Evolutionary conservation across 1,284 basidiomycete species (phyloP), one percentile per base, ranked within the genome.

Genomic region (Sporisorium graminicola): DNA sequence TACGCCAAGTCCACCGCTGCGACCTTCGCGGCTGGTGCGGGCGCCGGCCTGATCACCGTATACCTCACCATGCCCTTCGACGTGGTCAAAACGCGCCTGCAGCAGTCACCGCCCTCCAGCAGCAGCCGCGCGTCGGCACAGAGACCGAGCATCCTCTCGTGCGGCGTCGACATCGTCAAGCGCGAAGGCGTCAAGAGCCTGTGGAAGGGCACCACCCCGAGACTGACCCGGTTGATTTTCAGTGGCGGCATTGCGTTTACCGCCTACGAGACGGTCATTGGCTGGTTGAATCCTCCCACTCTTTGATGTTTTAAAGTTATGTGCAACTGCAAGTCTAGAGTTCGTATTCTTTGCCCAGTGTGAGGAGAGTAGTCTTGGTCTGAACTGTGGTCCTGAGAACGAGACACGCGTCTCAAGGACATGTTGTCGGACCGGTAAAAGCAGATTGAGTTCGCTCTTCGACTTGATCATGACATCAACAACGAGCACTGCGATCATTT

Each of bases 81-180:
- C 83, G 95, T 98, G n/a, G 90, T 98, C 87, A 98, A 98, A 87
- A 98, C 95, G 9, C 90, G 95, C 31, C 97, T 98, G 95, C 95
- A 98, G 24, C 62, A 64, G 49, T 64, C 62, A 14, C 62, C 62
- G n/a, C n/a, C n/a, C n/a, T n/a, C 31, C 97, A 98, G 95, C 95
- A 98, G 24, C 62, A 64, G 49, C 58, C 62, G n/a, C 62, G 55
- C 10, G 14, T 92, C 1, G 89, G 97, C 18, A 89, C 90, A 94
- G 74, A 98, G 97, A 24, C 62, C 62, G 2, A 35, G 27, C 5
- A 44, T 64, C 12, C 20, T 53, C 86, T 90, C 91, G 40, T 96
- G 97, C 83, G 92, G 94, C 1, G 92, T 97, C 87, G 94, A 98
- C 82, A 97, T 95, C 83, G 94, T 91, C 24, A 50, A 42, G 27